Base-by-base conservation (phyloP, 2,329 filamentous ascomycete genomes). In the Penicillium sp. region DNA sequence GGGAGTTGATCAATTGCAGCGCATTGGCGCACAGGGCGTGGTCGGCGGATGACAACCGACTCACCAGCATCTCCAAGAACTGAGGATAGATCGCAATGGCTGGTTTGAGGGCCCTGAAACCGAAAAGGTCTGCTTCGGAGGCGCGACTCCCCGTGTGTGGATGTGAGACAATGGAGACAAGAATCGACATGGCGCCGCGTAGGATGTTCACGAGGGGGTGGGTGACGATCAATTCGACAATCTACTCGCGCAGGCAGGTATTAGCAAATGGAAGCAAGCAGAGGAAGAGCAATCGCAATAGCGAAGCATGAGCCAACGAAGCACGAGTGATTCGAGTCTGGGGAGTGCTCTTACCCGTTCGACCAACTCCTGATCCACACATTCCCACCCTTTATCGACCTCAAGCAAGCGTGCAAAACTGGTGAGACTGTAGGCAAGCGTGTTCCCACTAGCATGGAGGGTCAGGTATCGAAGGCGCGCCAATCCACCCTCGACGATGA, bases 161-260 rank as follows among this genome's bases (percentile, higher is more conserved):
- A 76, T 96, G 90, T 63, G 92, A 90, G 54, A 99, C 94, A 58
- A 98, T 89, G 12, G 93, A 92, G 49, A 96, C 94, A 57, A 99
- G 85, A 62, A 99, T 96, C 49, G 92, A 94, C 90, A 99, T 96
- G 71, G 94, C 94, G 70, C 95, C 95, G 64, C 95, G 88, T 61
- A 99, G 86, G 72, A 98, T 97, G 75, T 99, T 99, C 77, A 99
- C 95, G 62, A 99, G 85, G 25, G 94, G 95, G 75, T 98, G 95
- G 35, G 88, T 94, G 69, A 98, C 94, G 63, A 98, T 92, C 54
- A 99, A 84, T 75, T 97, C 90, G 68, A 98, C 93, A 62, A 96
- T 87, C 81, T 88, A 69, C 25, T 53, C 43, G 31, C 59, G 45
- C 54, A 20, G 34, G 25, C 10, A 22, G 58, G 52, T 59, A 25